phyloP scores from a whole-genome alignment of 306 rosid species.

The Acacia acuminata region DNA sequence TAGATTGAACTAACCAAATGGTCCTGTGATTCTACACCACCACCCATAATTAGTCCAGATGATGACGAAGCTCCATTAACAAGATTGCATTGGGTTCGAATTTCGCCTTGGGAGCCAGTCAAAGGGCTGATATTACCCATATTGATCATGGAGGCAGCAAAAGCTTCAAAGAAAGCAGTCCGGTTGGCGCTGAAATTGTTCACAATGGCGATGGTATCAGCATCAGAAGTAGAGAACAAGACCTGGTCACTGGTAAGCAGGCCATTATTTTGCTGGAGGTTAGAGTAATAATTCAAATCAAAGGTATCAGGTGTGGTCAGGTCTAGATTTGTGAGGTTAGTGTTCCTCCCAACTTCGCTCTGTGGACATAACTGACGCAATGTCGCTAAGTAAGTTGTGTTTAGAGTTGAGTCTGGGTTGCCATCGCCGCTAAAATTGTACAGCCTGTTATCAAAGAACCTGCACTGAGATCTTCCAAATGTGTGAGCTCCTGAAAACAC shows the following conservation, averaged over 20 bases:
- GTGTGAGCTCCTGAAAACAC: constrained; percentile 28
- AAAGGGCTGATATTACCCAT: constrained; percentile 15
- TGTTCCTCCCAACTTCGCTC: neutral
- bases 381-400: neutral
- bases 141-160: constrained; percentile 8
- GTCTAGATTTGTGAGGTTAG: constrained; percentile 10
- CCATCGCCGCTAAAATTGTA: neutral
- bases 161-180: neutral
- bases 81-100: neutral
- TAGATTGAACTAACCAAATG: neutral
- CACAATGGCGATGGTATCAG: neutral
- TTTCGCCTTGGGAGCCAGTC: constrained; percentile 8
- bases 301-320: neutral
- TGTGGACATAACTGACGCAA: neutral
- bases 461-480: constrained; percentile 26
- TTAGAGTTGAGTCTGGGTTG: neutral
- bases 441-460: neutral
- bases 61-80: neutral
- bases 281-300: neutral
- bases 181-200: neutral
- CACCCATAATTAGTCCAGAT: neutral
- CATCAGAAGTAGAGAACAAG: neutral
- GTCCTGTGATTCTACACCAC: neutral
- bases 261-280: neutral
- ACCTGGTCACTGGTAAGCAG: constrained; percentile 10